Percentiles rank a stretch among this genome's conserved stretches.
Evolutionary conservation across 148 eudicot genomes (phyloP).

Genomic region (Chenopodium quinoa): DNA sequence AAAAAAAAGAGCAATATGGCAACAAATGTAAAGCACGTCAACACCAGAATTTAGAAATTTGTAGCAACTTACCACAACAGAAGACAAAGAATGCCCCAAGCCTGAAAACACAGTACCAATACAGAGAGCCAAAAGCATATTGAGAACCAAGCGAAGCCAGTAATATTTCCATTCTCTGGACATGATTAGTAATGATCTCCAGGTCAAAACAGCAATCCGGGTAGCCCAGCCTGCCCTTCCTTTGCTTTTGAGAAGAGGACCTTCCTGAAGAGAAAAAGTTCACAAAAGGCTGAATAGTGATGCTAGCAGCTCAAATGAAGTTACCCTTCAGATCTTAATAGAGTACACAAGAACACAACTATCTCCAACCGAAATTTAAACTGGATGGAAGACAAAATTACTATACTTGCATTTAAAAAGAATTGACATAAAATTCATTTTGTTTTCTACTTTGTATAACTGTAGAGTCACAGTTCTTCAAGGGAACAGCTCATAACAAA

Average conservation of each 20-base stretch:
- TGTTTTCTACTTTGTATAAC: neutral
- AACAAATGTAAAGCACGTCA: neutral
- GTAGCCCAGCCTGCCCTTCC: constrained; percentile 77
- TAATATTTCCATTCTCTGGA: constrained; percentile 98
- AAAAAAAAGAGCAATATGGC: too few species aligned
- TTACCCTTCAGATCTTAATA: too few species aligned
- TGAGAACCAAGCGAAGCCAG: constrained; percentile 90
- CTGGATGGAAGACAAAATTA: neutral
- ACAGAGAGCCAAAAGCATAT: constrained; percentile 77
- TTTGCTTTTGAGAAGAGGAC: constrained; percentile 81
- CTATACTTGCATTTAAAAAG: neutral
- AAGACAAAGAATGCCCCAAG: constrained; percentile 92
- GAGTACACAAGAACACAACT: neutral
- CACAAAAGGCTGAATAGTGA: constrained; percentile 6
- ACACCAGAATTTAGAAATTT: neutral
- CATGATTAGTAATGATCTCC: constrained; percentile 93
- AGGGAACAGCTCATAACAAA: neutral
- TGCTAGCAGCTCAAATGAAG: constrained; percentile 3
- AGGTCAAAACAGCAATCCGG: constrained; percentile 78
- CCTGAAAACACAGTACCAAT: constrained; percentile 89
- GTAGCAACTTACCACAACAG: constrained; percentile 74
- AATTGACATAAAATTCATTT: neutral
- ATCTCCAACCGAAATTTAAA: neutral
- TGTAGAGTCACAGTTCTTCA: neutral
- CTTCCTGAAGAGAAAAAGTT: constrained; percentile 55